Conservation (phyloP, 108 stramenopile species). For the Pseudonitzschia delicatissima region DNA sequence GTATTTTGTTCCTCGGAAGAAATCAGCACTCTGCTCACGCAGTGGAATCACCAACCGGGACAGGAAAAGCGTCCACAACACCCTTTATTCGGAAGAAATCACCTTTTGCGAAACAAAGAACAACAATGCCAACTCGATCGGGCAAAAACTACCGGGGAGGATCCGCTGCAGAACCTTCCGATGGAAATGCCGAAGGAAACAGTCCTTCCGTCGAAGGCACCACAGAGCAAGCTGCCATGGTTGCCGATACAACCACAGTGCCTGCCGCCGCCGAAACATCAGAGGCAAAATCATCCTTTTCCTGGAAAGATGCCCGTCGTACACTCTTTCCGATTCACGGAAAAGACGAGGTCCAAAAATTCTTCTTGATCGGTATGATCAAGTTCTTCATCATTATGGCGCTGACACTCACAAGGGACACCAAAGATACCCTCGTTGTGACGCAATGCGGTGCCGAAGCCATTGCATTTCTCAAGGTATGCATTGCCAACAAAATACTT, state of each 20-base stretch:
- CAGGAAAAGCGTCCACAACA: neutral
- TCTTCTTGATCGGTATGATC: constrained; percentile 85
- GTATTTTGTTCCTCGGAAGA: neutral
- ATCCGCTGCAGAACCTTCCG: neutral
- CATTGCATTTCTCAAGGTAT: constrained; percentile 88
- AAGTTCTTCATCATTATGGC: constrained; percentile 96
- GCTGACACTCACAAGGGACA: constrained; percentile 90
- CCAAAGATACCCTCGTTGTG: constrained; percentile 95
- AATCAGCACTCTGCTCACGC: neutral
- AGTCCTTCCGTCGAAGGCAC: neutral
- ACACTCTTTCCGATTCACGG: constrained; percentile 87
- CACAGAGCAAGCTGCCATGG: neutral
- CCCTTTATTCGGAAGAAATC: too few relatives aligned
- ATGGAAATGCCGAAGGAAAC: neutral
- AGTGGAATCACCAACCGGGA: neutral
- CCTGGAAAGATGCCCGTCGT: constrained; percentile 30
- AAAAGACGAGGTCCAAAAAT: constrained; percentile 83
- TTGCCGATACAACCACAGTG: neutral
- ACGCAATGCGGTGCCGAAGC: constrained; percentile 97
- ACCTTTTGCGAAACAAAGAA: neutral
- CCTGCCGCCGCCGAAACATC: neutral
- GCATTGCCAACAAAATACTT: too few relatives aligned
- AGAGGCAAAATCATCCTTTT: neutral
- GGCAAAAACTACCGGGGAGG: neutral
- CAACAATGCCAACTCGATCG: neutral